Evolutionary conservation across 306 rosid species (phyloP).

Genomic region (Vigna trinervia): DNA sequence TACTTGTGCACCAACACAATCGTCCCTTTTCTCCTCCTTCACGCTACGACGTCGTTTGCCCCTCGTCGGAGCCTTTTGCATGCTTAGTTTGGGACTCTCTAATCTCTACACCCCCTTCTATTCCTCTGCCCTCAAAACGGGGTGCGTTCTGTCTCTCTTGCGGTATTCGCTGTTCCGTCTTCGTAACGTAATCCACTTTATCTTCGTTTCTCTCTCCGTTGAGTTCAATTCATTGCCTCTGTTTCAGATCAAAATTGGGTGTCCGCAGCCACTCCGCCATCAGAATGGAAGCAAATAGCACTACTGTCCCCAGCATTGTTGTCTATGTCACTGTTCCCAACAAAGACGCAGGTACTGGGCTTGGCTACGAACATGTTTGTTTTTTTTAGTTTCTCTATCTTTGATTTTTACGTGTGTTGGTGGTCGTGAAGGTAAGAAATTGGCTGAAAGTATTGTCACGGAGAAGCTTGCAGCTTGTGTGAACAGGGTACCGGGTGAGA

Average conservation of each 20-base stretch:
- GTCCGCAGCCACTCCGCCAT: constrained; percentile 46
- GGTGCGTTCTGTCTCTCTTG: constrained; percentile 62
- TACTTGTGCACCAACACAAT: constrained; percentile 9
- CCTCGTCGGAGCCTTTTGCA: constrained; percentile 76
- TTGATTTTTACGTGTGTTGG: constrained; percentile 10
- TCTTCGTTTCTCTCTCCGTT: not conserved
- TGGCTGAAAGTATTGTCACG: constrained; percentile 82
- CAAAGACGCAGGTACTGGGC: constrained; percentile 74
- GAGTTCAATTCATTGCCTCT: constrained; percentile 1
- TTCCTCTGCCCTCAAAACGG: constrained; percentile 60
- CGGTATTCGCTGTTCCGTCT: constrained; percentile 42
- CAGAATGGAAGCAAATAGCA: constrained; percentile 70
- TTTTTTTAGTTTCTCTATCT: not conserved
- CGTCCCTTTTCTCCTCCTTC: constrained; percentile 43
- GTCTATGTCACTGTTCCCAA: constrained; percentile 95
- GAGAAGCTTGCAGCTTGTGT: constrained; percentile 99
- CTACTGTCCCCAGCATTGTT: constrained; percentile 84
- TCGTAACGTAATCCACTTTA: not conserved
- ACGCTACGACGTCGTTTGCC: constrained; percentile 79
- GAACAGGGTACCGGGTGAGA: constrained; percentile 80
- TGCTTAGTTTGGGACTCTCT: constrained; percentile 75
- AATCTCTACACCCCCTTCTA: constrained; percentile 50
- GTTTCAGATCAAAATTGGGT: constrained; percentile 68
- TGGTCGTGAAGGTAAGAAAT: constrained; percentile 74
- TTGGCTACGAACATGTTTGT: not conserved